These are phyloP conservation scores for Halophytophthora batemanensis DNA, from an alignment of 352 stramenopile genomes.

Conservation along the genomic window DNA sequence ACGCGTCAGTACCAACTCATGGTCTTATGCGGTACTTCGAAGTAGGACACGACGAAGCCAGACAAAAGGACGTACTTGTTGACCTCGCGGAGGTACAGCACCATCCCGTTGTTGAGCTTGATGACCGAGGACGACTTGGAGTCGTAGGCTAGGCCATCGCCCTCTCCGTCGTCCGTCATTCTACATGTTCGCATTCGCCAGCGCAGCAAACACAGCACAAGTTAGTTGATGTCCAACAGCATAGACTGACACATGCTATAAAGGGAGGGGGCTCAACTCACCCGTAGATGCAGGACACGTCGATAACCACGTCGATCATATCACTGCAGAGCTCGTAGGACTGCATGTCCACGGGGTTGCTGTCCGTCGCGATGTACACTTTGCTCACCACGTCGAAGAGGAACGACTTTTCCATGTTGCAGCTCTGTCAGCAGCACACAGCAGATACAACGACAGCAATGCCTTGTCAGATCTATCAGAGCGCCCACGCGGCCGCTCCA, in stretches of 20 bases:
- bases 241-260: background rate
- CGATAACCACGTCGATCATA: constrained; percentile 99
- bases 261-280: constrained; percentile 10
- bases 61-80: constrained; percentile 68
- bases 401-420: constrained; percentile 99
- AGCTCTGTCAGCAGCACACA: constrained; percentile 65
- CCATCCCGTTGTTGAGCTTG: constrained; percentile 97
- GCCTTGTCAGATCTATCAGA: background rate
- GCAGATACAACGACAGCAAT: background rate
- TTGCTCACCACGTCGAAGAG: constrained; percentile 99
- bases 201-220: background rate
- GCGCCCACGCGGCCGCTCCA: no score
- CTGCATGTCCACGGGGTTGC: constrained; percentile 97
- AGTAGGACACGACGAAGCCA: constrained; percentile 1
- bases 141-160: constrained; percentile 94
- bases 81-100: constrained; percentile 93
- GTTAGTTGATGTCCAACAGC: background rate
- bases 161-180: constrained; percentile 90
- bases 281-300: constrained; percentile 99
- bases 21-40: no score
- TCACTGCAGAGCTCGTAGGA: constrained; percentile 98
- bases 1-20: constrained; percentile 1
- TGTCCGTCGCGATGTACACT: constrained; percentile 98
- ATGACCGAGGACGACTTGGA: constrained; percentile 96
- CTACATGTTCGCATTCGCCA: constrained; percentile 18